These are phyloP conservation scores for Verbascum thapsus DNA, from an alignment of 257 asterid species.

Conservation along the genomic window DNA sequence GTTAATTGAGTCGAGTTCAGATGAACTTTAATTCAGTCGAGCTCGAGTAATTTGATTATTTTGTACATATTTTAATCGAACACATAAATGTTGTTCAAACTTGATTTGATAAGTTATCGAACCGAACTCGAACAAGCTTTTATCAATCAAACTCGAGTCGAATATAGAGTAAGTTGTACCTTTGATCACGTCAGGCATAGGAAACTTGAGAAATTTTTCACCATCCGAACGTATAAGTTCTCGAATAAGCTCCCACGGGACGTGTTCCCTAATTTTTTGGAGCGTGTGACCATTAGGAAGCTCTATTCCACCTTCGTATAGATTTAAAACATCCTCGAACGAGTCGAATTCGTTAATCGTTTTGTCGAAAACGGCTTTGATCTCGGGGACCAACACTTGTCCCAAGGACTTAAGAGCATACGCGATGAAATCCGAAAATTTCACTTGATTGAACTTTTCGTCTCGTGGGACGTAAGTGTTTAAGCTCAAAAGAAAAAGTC, in stretches of 20 bases:
- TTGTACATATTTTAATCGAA: too few species aligned
- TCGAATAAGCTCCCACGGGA: constrained; percentile 71
- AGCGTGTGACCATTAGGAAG: constrained; percentile 50
- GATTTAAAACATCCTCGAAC: constrained; percentile 62
- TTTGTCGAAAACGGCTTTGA: constrained; percentile 62
- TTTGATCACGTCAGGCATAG: constrained; percentile 76
- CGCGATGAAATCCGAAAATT: constrained; percentile 80
- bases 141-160: too few species aligned
- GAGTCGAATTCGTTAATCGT: constrained; percentile 86
- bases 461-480: constrained; percentile 78
- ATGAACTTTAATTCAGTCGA: too few species aligned
- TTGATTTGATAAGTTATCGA: too few species aligned
- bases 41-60: too few species aligned
- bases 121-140: too few species aligned
- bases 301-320: constrained; percentile 62
- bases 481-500: constrained; percentile 59
- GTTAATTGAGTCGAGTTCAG: too few species aligned
- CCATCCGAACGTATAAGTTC: constrained; percentile 76
- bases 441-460: constrained; percentile 70
- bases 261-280: constrained; percentile 43
- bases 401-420: constrained; percentile 77
- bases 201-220: constrained; percentile 59
- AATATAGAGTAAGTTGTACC: constrained; percentile 47
- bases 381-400: constrained; percentile 70
- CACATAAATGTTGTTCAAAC: too few species aligned